These are phyloP conservation scores for Neurospora sp. DNA, from an alignment of 495 filamentous ascomycete species.

Conservation along the genomic window DNA sequence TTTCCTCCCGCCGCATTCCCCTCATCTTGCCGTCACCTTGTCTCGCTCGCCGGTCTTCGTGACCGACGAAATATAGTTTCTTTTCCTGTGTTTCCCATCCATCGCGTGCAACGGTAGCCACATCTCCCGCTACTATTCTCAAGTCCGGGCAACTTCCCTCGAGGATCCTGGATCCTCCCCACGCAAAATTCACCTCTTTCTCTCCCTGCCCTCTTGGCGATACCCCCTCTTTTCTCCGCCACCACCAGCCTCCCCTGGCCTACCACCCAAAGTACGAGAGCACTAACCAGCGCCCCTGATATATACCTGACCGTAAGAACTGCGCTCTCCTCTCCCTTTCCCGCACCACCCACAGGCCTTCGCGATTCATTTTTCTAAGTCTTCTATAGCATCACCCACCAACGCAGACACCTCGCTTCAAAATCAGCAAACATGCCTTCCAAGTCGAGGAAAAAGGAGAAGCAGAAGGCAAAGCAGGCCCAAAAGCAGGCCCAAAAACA, in stretches of 20 bases:
- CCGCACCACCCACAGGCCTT: neutral
- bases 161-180: neutral
- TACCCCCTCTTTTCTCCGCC: neutral
- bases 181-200: neutral
- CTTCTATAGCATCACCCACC: neutral
- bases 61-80: neutral
- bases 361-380: neutral
- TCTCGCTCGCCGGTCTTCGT: neutral
- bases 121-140: neutral
- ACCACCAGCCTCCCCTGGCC: neutral
- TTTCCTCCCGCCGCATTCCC: neutral
- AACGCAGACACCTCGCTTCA: neutral
- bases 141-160: neutral
- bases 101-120: neutral
- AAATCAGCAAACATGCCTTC: neutral
- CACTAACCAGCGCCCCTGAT: no score
- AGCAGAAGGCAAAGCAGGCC: neutral
- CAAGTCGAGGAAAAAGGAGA: neutral
- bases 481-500: neutral
- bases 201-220: neutral
- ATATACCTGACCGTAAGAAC: neutral
- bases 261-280: no score
- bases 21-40: neutral
- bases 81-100: neutral
- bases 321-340: neutral